Percentiles rank a stretch among this genome's conserved stretches.
Evolutionary conservation across 257 asterid species (phyloP).

Genomic region (Plantago ovata): DNA sequence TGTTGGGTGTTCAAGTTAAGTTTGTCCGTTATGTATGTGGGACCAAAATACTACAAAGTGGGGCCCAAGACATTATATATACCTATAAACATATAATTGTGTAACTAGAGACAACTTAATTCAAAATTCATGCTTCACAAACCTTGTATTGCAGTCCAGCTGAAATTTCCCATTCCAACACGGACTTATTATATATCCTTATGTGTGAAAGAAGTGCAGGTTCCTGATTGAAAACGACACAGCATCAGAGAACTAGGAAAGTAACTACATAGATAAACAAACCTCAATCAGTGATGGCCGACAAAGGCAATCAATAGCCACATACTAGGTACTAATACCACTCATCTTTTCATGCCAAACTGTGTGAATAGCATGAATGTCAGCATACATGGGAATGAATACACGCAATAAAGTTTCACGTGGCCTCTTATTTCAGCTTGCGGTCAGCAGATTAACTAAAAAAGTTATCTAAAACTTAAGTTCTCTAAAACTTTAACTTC

Average conservation of each 20-base stretch:
- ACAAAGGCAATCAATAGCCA: conserved; percentile 8
- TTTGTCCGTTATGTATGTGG: no score
- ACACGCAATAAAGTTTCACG: conserved; percentile 12
- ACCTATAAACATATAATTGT: conserved; percentile 12
- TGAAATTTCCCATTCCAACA: conserved; percentile 97
- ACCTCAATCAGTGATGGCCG: conserved; percentile 3
- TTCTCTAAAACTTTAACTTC: no score
- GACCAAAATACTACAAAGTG: no score
- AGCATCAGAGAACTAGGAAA: neutral
- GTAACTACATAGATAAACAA: conserved; percentile 14
- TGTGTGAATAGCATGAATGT: conserved; percentile 11
- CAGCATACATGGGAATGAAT: neutral
- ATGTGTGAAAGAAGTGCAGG: conserved; percentile 89
- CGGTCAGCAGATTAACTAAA: neutral
- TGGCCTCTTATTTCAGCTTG: neutral
- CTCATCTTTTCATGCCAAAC: conserved; percentile 8
- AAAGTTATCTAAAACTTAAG: no score
- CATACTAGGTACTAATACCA: neutral
- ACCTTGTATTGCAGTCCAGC: conserved; percentile 96
- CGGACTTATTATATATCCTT: conserved; percentile 88
- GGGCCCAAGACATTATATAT: no score
- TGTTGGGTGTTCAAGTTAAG: no score
- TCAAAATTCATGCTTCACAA: conserved; percentile 26
- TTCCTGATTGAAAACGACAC: conserved; percentile 46
- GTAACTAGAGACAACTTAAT: conserved; percentile 9